Evolutionary conservation across 768 basidiomycete species (phyloP), one percentile per base, ranked within the genome.

Genomic region (Boletus sp.): DNA sequence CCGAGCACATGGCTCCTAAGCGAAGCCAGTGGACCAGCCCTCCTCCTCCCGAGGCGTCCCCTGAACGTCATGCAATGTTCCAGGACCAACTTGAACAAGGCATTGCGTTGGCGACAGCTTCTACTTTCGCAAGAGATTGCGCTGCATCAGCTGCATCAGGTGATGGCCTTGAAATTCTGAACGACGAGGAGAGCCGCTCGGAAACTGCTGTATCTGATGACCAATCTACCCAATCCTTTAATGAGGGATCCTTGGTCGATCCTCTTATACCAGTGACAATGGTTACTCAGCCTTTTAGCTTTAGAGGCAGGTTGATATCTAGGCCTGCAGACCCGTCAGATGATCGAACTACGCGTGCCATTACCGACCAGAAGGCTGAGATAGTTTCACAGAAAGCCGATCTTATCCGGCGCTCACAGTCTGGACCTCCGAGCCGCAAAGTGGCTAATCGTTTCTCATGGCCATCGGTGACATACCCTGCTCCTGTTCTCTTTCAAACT

Each of bases 11-110:
- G 91, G 90, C 88, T 17, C 88, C 91, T 1, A 86, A 80, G 66
- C 83, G 90, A 32, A 77, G 81, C 33, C 87, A 89, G 70, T 92
- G 90, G 91, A 92, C 90, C 2, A 91, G 89, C 61, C 90, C 90
- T 9, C 90, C 91, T 28, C 89, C 90, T 4, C 83, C 85, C 1
- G 88, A 87, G 63, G 91, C 90, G 1, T 78, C 90, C 0, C 77
- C 81, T 10, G 80, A 79, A 24, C 88, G 83, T 61, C 89, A 83
- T 47, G 78, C 80, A 3, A 73, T 84, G 18, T 92, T 89, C 63
- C 86, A 90, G 67, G 81, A 78, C 56, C 78, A 85, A 50, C 77
- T 92, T 12, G 90, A 83, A 20, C 78, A 80, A 49, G 78, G 87
- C 0, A 73, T 92, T 18, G 83, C 82, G 44, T 73, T 91, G 11